Conservation (phyloP, 2,329 filamentous ascomycete species). For the Aspergillus niger region DNA sequence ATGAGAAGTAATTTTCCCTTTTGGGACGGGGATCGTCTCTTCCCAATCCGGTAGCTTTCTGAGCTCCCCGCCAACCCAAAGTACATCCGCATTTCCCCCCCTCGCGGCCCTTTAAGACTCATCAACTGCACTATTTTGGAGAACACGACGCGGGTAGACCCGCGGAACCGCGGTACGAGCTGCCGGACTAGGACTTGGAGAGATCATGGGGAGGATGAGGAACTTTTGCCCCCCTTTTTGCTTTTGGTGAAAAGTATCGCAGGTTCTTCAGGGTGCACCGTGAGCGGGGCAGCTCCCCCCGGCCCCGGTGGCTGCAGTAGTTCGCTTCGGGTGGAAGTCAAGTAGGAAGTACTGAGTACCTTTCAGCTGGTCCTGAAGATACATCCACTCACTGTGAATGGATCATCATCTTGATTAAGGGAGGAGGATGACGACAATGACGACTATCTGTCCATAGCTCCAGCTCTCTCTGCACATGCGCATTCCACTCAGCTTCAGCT, state of each 20-base stretch:
- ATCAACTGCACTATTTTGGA: background rate
- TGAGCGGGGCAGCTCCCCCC: background rate
- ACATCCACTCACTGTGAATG: background rate
- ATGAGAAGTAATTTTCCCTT: background rate
- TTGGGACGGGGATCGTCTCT: constrained; percentile 2
- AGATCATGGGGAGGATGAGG: background rate
- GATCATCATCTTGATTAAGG: constrained; percentile 1
- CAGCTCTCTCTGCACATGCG: background rate
- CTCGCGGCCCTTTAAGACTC: constrained; percentile 6
- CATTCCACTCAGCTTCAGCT: background rate
- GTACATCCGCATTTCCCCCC: background rate
- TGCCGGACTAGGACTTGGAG: constrained; percentile 9
- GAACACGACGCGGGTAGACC: constrained; percentile 12
- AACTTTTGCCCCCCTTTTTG: constrained; percentile 4
- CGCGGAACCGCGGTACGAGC: constrained; percentile 16
- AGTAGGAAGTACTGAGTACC: background rate
- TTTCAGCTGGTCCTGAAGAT: background rate
- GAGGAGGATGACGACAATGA: background rate
- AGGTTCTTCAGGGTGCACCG: background rate
- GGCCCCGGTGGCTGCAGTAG: constrained; percentile 1
- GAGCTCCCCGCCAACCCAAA: background rate
- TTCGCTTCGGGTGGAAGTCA: background rate
- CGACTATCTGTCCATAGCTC: constrained; percentile 2
- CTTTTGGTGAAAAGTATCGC: background rate
- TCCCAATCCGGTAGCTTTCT: background rate